phyloP scores from a whole-genome alignment of 2,329 filamentous ascomycete species.

The Orbilia oligospora region DNA sequence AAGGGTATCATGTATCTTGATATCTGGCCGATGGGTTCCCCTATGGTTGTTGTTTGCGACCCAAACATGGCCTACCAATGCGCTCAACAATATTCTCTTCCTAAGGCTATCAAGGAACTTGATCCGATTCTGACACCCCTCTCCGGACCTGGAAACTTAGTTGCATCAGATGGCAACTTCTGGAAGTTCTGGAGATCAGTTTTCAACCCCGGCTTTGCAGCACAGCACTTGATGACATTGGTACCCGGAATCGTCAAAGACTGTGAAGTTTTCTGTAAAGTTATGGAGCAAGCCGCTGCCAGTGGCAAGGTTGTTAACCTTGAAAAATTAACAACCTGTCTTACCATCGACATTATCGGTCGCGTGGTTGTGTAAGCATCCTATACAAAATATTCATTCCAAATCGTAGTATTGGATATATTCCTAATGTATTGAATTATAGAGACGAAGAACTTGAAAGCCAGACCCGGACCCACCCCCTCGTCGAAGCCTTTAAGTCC shows the following conservation, averaged over 20 bases:
- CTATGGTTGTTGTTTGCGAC: slow-evolving; percentile 67
- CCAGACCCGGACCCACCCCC: slow-evolving; percentile 25
- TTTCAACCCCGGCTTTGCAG: slow-evolving; percentile 68
- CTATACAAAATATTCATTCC: not conserved
- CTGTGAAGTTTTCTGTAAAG: slow-evolving; percentile 63
- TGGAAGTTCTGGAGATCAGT: slow-evolving; percentile 67
- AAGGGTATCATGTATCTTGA: slow-evolving; percentile 67
- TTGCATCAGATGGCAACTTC: slow-evolving; percentile 66
- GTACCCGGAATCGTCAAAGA: slow-evolving; percentile 66
- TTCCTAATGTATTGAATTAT: not conserved
- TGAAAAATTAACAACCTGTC: slow-evolving; percentile 62
- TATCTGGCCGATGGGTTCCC: slow-evolving; percentile 66
- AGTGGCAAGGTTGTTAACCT: slow-evolving; percentile 64
- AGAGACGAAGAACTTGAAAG: slow-evolving; percentile 53
- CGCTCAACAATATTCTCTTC: slow-evolving; percentile 66
- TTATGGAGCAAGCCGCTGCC: slow-evolving; percentile 62
- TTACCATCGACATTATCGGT: slow-evolving; percentile 60
- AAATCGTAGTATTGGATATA: not conserved
- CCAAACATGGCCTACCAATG: slow-evolving; percentile 67
- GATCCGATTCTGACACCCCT: slow-evolving; percentile 65
- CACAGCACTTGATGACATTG: slow-evolving; percentile 66
- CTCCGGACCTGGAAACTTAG: slow-evolving; percentile 65
- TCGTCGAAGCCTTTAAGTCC: slow-evolving; percentile 58
- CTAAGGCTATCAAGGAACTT: slow-evolving; percentile 66
- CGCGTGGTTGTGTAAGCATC: slow-evolving; percentile 55